Evolutionary conservation across 441 rosid genomes (phyloP), one percentile per base, ranked within the genome.

Genomic region (Populus hybrid): DNA sequence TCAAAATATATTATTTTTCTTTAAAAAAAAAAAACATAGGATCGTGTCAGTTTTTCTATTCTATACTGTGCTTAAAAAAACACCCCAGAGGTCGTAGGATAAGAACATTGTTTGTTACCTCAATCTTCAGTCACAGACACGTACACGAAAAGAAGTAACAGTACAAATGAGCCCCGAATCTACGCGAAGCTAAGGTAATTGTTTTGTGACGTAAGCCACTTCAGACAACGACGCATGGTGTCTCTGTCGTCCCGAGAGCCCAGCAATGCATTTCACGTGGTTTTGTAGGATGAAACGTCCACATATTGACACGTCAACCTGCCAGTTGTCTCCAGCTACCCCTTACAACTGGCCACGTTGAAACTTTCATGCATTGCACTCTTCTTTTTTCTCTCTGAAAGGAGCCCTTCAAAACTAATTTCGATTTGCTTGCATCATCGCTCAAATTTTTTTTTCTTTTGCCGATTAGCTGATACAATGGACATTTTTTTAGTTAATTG

Each of bases 241-340:
- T 42, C 65, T 3, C 75, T 42, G 80, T 82, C 77, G 81, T 71
- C 82, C 30, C 67, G 63, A 69, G 72, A 10, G 57, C 69, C 70
- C 28, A 68, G 66, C 36, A 68, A 84, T 89, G 86, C 89, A 87
- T 87, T 91, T 84, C 71, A 68, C 85, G 69, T 84, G 80, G 26
- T 35, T 36, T 50, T 50, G 21, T 32, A 68, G 63, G 65, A 76
- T n/a, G 84, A 82, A 75, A 83, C 84, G 88, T 83, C 82, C 79
- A 79, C 64, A 68, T 40, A 67, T 24, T 72, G 67, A 79, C 97
- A 88, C 84, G 83, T 88, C 90, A 79, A 59, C 68, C 0, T 32
- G 70, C 81, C 85, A 83, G 85, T 86, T 88, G 84, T 86, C 75
- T 74, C 83, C 87, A 81, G 84, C 80, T 87, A 75, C 78, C 73